These are phyloP conservation scores for Alisma plantagoaquatica DNA, from an alignment of 106 monocot species.

Conservation along the genomic window DNA sequence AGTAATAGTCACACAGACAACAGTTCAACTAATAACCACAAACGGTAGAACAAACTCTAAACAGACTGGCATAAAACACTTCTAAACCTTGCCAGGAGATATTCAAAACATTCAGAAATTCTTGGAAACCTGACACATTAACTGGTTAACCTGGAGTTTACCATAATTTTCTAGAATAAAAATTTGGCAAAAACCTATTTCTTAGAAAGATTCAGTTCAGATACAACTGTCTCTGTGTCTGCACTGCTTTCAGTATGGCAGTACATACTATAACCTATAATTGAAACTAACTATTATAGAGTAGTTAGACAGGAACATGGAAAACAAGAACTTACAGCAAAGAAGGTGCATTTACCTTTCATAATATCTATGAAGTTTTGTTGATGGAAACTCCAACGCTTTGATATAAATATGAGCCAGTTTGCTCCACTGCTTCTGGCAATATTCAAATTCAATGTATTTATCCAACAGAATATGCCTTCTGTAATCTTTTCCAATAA, in stretches of 20 bases:
- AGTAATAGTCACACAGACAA: neutral
- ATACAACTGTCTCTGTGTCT: neutral
- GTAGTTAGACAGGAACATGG: neutral
- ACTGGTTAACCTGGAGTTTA: too few relatives aligned
- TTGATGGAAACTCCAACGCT: constrained; percentile 68
- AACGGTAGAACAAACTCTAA: neutral
- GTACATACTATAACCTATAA: neutral
- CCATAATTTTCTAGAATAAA: too few relatives aligned
- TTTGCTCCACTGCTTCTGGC: constrained; percentile 46
- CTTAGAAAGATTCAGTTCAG: too few relatives aligned
- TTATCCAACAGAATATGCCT: constrained; percentile 79
- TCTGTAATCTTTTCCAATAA: constrained; percentile 69
- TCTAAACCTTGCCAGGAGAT: neutral
- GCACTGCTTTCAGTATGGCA: neutral
- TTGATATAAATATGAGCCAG: constrained; percentile 55
- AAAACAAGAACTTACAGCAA: too few relatives aligned
- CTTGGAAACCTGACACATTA: too few relatives aligned
- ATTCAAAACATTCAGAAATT: neutral
- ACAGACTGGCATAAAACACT: neutral
- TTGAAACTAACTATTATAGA: neutral
- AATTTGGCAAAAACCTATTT: too few relatives aligned
- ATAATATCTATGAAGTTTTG: constrained; percentile 49
- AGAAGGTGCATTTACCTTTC: too few relatives aligned
- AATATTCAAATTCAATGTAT: constrained; percentile 83
- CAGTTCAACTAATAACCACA: neutral